Conservation (phyloP, 306 rosid species). For the Mimosa pudica region DNA sequence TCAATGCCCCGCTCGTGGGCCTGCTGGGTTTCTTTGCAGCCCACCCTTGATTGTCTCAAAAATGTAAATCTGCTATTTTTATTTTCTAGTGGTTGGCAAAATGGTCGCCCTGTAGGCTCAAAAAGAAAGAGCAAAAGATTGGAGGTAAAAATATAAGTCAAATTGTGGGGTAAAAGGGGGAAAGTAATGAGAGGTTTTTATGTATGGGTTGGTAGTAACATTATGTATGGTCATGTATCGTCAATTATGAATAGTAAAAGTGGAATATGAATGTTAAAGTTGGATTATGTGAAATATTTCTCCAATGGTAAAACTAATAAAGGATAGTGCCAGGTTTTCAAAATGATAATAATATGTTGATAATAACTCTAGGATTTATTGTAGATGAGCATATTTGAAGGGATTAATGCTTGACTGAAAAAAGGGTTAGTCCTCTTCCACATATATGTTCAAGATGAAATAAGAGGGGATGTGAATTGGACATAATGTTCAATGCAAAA, state of each 20-base stretch:
- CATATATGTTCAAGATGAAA: too few relatives aligned
- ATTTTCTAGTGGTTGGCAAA: conserved; percentile 44
- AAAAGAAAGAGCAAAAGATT: not conserved
- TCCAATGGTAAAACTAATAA: not conserved
- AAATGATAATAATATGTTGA: not conserved
- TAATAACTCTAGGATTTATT: not conserved
- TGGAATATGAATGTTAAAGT: conserved; percentile 6
- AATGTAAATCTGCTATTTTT: conserved; percentile 5
- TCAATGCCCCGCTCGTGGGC: conserved; percentile 88
- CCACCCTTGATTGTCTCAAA: conserved; percentile 51
- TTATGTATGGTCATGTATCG: conserved; percentile 28
- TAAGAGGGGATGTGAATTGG: too few relatives aligned
- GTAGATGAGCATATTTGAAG: not conserved
- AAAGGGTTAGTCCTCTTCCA: too few relatives aligned
- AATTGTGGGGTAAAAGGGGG: not conserved
- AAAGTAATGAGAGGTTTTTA: not conserved
- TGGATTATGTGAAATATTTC: not conserved
- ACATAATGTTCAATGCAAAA: too few relatives aligned
- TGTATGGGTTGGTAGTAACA: not conserved
- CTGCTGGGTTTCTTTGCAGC: conserved; percentile 83
- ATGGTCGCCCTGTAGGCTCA: conserved; percentile 46
- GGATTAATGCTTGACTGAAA: too few relatives aligned
- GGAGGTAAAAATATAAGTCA: not conserved
- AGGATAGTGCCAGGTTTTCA: not conserved
- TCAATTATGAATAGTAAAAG: conserved; percentile 31